Evolutionary conservation across 2,329 filamentous ascomycete species (phyloP), one percentile per base, ranked within the genome.

Genomic region (Dothidotthia symphoricarpi): DNA sequence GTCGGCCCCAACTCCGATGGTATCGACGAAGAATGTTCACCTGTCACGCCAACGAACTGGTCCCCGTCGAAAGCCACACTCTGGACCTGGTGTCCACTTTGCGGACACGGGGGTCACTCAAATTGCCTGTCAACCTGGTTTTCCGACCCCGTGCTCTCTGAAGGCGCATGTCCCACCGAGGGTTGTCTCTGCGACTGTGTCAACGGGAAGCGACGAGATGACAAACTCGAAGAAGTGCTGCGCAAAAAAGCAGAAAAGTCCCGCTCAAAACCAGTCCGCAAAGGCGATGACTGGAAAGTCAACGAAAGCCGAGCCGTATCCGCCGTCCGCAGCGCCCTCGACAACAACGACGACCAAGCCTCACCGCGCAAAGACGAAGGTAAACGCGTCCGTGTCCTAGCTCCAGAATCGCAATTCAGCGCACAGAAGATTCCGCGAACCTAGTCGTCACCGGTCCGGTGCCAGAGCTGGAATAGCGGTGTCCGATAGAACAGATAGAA

Each of bases 161-260:
- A 76, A 45, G 79, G 78, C 12, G 72, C 71, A 19, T 83, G 80
- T 63, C 74, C 78, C 3, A 79, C 74, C 6, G 70, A 73, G 31
- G 80, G 77, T 13, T 83, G 80, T 58, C 64, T 75, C 36, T 81
- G 80, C 51, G 77, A 81, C 52, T 83, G 80, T 48, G 74, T 73
- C 2, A 69, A 72, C 2, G 76, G 77, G 10, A 67, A 67, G 4
- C 49, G 62, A 16, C 58, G 67, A 7, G 57, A 65, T 26, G 53
- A 58, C 13, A 65, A 61, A 39, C 42, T 66, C 6, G 39, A 55
- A 24, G 59, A 66, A 15, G 24, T 56, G 16, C 44, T 57, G 12
- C 47, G 49, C 25, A 53, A 52, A 38, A 61, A 64, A 39, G 58
- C 55, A 36, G 57, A 63, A 39, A 63, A 63, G 42, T 62, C 67